Evolutionary conservation across 1,139 yeast genomes (phyloP), one percentile per base, ranked within the genome.

Genomic region (Yamadazyma triangularis): DNA sequence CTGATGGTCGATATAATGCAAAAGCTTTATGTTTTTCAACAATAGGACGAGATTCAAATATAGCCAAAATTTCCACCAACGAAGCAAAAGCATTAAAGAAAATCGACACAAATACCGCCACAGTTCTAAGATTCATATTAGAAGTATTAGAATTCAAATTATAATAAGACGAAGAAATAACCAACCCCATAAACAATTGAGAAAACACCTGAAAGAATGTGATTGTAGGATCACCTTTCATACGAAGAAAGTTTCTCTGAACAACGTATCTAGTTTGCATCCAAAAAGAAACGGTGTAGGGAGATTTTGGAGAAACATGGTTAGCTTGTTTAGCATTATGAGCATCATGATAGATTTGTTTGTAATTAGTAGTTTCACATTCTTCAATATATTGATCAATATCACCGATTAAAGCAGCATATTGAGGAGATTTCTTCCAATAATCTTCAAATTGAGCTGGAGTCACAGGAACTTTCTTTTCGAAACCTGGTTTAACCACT

Each of bases 71-170:
- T 56, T 85, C 94, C 51, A 83, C 64, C 45, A 82, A 60, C 13
- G 87, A 81, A 11, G 83, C 64, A 55, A 84, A 79, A n/a, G 88
- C 85, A 51, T 83, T 83, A 58, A 82, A 82, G 47, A 85, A 64
- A 32, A 82, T 72, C 28, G 91, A 83, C 51, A 82, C 81, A 61
- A 84, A 85, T 63, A 85, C 56, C 14, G 83, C 69, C 12, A 88
- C 80, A 42, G 82, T 77, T 45, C 94, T 70, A 41, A 63, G 68
- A 51, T 73, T 81, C 53, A 83, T 79, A 1, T 83, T 70, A n/a
- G 45, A 53, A 1, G 61, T 57, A 14, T 48, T 51, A 2, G 53
- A 45, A 5, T 53, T 58, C 42, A 80, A 48, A 46, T 83, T 79
- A 63, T 73, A 85, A 52, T 82, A 85, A 50, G 85, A 74, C 1